These are phyloP conservation scores for Trypanosoma caninum DNA, from an alignment of 208 protist genomes.

Conservation along the genomic window DNA sequence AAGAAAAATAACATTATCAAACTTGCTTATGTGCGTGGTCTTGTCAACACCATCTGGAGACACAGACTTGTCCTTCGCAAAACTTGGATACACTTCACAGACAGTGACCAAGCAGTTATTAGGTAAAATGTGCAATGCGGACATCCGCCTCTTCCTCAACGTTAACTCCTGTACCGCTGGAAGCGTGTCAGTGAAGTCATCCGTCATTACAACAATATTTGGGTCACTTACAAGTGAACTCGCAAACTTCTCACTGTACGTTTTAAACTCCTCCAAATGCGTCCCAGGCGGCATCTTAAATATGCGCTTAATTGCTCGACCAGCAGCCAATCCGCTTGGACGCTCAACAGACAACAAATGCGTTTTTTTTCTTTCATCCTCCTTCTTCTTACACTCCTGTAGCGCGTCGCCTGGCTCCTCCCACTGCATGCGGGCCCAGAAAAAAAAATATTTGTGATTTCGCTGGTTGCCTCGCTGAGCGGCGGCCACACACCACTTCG, in stretches of 20 bases:
- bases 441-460: constrained; percentile 72
- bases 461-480: constrained; percentile 30
- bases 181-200: constrained; percentile 63
- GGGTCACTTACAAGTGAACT: constrained; percentile 60
- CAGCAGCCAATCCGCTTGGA: constrained; percentile 42
- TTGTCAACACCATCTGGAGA: constrained; percentile 67
- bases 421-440: constrained; percentile 85
- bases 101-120: constrained; percentile 84
- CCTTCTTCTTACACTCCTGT: constrained; percentile 34
- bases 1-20: constrained; percentile 57
- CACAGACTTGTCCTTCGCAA: constrained; percentile 38
- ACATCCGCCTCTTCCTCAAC: constrained; percentile 60
- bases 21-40: constrained; percentile 56
- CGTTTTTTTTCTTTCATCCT: too few relatives aligned
- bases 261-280: constrained; percentile 48
- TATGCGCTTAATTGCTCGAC: constrained; percentile 61
- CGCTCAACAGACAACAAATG: constrained; percentile 48
- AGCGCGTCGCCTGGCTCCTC: constrained; percentile 22
- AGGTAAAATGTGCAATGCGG: constrained; percentile 41
- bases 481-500: constrained; percentile 71
- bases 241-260: constrained; percentile 60
- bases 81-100: constrained; percentile 68
- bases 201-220: constrained; percentile 53
- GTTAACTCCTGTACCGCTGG: constrained; percentile 58
- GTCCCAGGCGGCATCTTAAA: constrained; percentile 78